Percentiles rank a stretch among this genome's conserved stretches.
Conservation (phyloP, 495 filamentous ascomycete genomes). For the Letharia lupina region DNA sequence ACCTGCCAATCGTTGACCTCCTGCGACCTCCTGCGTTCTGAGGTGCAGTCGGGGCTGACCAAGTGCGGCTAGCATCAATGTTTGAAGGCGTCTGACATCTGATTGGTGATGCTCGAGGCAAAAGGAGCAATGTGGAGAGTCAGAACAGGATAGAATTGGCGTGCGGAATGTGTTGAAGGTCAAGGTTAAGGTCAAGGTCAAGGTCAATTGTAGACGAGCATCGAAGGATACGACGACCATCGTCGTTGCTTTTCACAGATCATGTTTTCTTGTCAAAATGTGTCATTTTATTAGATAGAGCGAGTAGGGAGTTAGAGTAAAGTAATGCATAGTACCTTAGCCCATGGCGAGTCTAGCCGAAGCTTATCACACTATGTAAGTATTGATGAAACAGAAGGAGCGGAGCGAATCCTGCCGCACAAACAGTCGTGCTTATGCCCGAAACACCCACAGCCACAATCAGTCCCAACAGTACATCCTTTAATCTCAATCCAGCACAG, state of each 20-base stretch:
- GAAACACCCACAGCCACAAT: slow-evolving; percentile 2
- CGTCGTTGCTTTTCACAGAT: neutral
- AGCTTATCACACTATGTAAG: too few relatives aligned
- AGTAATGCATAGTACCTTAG: too few relatives aligned
- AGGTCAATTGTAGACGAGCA: neutral
- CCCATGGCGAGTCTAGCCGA: neutral
- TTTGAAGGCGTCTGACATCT: neutral
- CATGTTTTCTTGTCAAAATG: neutral
- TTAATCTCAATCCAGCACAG: neutral
- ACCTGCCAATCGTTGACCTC: neutral
- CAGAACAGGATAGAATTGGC: too few relatives aligned
- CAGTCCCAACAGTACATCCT: neutral
- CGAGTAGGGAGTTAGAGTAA: too few relatives aligned
- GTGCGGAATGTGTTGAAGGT: neutral
- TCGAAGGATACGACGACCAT: neutral
- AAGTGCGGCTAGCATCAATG: neutral
- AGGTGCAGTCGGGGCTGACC: neutral
- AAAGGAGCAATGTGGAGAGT: neutral
- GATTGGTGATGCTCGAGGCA: neutral
- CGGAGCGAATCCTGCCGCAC: neutral
- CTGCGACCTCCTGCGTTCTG: neutral
- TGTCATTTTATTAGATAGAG: neutral
- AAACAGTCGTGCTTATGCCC: neutral
- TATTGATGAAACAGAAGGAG: neutral
- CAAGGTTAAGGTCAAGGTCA: neutral